Percentiles rank a stretch among this genome's conserved stretches.
Evolutionary conservation across 768 basidiomycete species (phyloP).

Genomic region (Russula ochroleuca): DNA sequence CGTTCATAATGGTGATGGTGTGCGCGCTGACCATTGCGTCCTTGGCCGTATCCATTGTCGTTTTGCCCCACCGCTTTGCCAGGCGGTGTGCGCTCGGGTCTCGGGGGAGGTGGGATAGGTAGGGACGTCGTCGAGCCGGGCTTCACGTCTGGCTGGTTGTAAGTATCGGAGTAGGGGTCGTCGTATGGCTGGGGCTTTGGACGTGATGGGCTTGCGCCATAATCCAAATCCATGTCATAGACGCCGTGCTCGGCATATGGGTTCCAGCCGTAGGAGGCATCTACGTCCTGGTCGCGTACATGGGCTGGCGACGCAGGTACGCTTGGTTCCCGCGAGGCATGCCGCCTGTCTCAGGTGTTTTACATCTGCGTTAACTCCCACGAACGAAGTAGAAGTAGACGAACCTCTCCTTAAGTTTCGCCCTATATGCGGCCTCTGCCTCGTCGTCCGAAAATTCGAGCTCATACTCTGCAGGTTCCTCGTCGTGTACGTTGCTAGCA

Average conservation of each 20-base stretch:
- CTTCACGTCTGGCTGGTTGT: slow-evolving; percentile 27
- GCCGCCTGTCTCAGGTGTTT: slow-evolving; percentile 41
- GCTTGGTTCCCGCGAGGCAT: slow-evolving; percentile 48
- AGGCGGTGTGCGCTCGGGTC: not conserved
- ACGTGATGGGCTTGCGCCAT: slow-evolving; percentile 50
- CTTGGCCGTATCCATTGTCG: slow-evolving; percentile 34
- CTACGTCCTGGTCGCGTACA: slow-evolving; percentile 52
- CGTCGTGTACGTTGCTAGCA: slow-evolving; percentile 91
- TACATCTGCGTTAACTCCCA: not conserved
- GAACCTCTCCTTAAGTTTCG: slow-evolving; percentile 56
- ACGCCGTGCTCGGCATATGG: slow-evolving; percentile 64
- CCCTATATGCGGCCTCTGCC: slow-evolving; percentile 70
- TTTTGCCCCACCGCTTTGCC: slow-evolving; percentile 31
- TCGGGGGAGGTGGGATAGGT: not conserved
- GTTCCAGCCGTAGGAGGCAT: slow-evolving; percentile 48
- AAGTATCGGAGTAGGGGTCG: slow-evolving; percentile 56
- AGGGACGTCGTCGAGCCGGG: not conserved
- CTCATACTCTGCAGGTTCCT: slow-evolving; percentile 87
- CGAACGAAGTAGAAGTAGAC: slow-evolving; percentile 27
- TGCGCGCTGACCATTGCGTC: slow-evolving; percentile 32
- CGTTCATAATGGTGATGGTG: slow-evolving; percentile 28
- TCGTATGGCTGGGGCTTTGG: slow-evolving; percentile 72
- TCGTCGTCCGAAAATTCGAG: slow-evolving; percentile 96
- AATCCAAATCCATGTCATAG: slow-evolving; percentile 57
- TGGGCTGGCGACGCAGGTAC: slow-evolving; percentile 45